Base-by-base conservation (phyloP, 106 monocot species). In the Allium cepa region DNA sequence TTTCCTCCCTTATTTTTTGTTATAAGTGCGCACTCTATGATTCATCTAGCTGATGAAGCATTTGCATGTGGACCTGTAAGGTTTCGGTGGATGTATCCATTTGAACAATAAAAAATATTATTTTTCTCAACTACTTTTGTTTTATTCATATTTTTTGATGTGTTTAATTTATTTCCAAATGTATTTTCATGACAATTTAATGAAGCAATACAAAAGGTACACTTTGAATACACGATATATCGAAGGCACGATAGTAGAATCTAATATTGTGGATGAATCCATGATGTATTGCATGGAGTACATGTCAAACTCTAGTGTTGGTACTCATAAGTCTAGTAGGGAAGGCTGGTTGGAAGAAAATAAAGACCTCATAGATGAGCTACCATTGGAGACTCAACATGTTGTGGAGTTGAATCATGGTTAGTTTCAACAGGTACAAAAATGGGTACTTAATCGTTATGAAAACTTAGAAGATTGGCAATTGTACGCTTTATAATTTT, bases 191-290 rank as follows among this genome's bases (percentile, higher is more conserved):
- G 56, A 1, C 4, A 56, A 5, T 2, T 56, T 56, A 56, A 56
- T 56, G 56, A 56, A 56, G 4, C 56, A 56, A 56, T 56, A 56
- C n/a, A 56, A 56, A n/a, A n/a, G n/a, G 56, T 56, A 56, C n/a
- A 56, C 56, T n/a, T n/a, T 56, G 11, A 56, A 56, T 56, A 56
- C 1, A 56, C 11, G 56, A 4, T 56, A 56, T n/a, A 5, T 56
- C 11, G 56, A 56, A 56, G 11, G 1, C 56, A 2, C 56, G 11
- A 56, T 56, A 56, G 56, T 4, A 56, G 56, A 56, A n/a, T 56
- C 56, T 2, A 2, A 56, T n/a, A 1, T 56, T 56, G 4, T n/a
- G 1, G 56, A 56, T 56, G 56, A 56, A 56, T 56, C n/a, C 4
- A n/a, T 56, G 56, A 56, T 56, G 56, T 56, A 5, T 13, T 56